Conservation (phyloP, 2,329 filamentous ascomycete species). For the Colletotrichum lindemuthianum region DNA sequence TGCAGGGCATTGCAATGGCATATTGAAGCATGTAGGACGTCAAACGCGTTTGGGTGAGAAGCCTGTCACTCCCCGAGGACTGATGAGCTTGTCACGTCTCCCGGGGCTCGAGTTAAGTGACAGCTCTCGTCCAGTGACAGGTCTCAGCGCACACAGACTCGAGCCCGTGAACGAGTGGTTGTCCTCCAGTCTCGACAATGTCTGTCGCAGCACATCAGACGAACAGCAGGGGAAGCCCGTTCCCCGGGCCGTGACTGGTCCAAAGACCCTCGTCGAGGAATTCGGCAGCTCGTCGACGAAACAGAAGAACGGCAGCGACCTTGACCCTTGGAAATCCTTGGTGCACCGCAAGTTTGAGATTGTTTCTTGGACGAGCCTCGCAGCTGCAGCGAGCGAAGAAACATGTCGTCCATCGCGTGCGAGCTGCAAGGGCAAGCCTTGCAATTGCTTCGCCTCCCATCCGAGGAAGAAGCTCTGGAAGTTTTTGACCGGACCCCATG, state of each 20-base stretch:
- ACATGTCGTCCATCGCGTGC: conserved; percentile 31
- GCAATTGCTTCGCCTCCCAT: conserved; percentile 4
- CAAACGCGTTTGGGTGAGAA: conserved; percentile 34
- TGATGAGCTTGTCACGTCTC: conserved; percentile 30
- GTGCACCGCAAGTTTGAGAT: conserved; percentile 13
- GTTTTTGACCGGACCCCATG: too few relatives aligned
- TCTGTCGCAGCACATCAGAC: conserved; percentile 37
- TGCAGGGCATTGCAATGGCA: conserved; percentile 30
- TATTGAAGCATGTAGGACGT: conserved; percentile 33
- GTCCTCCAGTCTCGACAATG: conserved; percentile 24
- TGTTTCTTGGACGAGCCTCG: conserved; percentile 31
- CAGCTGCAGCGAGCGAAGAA: conserved; percentile 33
- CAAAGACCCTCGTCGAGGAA: conserved; percentile 31
- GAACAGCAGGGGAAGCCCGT: conserved; percentile 32
- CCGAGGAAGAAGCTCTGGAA: conserved; percentile 7
- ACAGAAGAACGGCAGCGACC: conserved; percentile 21
- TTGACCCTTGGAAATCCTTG: conserved; percentile 18
- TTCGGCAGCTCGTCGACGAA: conserved; percentile 32
- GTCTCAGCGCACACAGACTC: conserved; percentile 20
- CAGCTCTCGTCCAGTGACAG: conserved; percentile 32
- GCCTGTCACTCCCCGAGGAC: not conserved
- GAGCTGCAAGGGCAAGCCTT: conserved; percentile 31
- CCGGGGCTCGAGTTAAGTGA: conserved; percentile 21
- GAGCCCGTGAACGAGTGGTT: conserved; percentile 19
- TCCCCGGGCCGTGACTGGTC: conserved; percentile 32